These are phyloP conservation scores for Coniella lustricola DNA, from an alignment of 2,329 filamentous ascomycete genomes.

Conservation along the genomic window DNA sequence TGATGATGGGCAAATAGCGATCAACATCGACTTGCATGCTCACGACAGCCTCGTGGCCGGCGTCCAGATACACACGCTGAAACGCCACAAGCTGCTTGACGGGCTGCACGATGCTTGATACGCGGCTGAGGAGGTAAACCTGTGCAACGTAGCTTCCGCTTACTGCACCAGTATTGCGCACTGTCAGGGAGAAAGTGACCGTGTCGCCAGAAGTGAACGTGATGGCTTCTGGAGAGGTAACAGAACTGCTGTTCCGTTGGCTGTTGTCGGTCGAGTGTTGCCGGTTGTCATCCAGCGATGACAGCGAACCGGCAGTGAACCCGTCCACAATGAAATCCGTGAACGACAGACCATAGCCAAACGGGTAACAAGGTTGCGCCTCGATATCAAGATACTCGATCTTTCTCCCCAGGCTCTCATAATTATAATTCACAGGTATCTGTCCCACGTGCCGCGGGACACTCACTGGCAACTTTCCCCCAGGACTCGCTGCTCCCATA, in stretches of 20 bases:
- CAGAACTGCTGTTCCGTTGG: too few relatives aligned
- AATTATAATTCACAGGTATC: slow-evolving; percentile 30
- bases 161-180: slow-evolving; percentile 28
- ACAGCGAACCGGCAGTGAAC: slow-evolving; percentile 19
- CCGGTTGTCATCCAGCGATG: not conserved
- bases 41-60: slow-evolving; percentile 25
- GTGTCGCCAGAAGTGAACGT: slow-evolving; percentile 18
- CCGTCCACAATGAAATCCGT: slow-evolving; percentile 23
- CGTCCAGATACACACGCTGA: slow-evolving; percentile 29
- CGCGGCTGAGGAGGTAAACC: slow-evolving; percentile 33
- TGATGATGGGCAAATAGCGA: slow-evolving; percentile 35
- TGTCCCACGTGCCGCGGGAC: slow-evolving; percentile 29
- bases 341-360: slow-evolving; percentile 30
- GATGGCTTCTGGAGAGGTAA: too few relatives aligned
- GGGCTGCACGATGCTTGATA: slow-evolving; percentile 34
- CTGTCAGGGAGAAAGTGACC: slow-evolving; percentile 28
- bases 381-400: slow-evolving; percentile 26
- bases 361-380: slow-evolving; percentile 26
- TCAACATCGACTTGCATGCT: slow-evolving; percentile 32
- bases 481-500: slow-evolving; percentile 27
- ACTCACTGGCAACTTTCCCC: slow-evolving; percentile 28
- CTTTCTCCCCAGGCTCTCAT: slow-evolving; percentile 24
- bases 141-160: slow-evolving; percentile 33
- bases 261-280: too few relatives aligned
- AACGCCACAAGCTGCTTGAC: slow-evolving; percentile 38